A percentile compares a stretch with the other conserved stretches of the same genome.
These are phyloP conservation scores for Neurospora sp. DNA, from an alignment of 495 filamentous ascomycete genomes.

Conservation along the genomic window DNA sequence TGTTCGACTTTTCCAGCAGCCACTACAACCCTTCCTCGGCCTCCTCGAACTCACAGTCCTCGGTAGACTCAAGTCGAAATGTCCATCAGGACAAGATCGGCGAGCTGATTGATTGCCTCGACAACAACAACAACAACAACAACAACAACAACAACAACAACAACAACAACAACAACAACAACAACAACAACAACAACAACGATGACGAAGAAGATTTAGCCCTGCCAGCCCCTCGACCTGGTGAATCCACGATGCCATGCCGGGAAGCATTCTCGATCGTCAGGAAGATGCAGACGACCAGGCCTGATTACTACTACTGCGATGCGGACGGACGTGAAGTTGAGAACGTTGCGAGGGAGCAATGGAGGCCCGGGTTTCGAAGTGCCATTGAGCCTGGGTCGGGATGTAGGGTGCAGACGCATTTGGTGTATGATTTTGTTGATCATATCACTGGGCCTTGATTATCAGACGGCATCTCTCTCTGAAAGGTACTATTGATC, in stretches of 20 bases:
- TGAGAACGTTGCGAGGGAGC: constrained; percentile 1
- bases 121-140: background rate
- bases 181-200: background rate
- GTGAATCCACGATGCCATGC: constrained; percentile 21
- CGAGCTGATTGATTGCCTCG: background rate
- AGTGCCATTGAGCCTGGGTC: constrained; percentile 10
- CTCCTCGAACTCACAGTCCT: background rate
- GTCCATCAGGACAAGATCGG: background rate
- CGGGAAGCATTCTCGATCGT: constrained; percentile 17
- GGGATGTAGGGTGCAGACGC: constrained; percentile 20
- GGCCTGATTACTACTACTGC: constrained; percentile 9
- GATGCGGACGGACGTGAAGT: background rate
- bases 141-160: too few relatives aligned
- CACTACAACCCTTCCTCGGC: background rate
- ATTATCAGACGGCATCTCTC: too few relatives aligned
- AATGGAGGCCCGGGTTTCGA: constrained; percentile 14
- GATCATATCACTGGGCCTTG: constrained; percentile 4
- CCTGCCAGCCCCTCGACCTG: constrained; percentile 9
- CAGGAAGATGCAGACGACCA: constrained; percentile 1
- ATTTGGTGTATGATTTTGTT: constrained; percentile 18
- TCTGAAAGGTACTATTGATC: background rate
- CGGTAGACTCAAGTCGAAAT: background rate
- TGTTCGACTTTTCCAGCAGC: background rate
- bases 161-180: background rate
- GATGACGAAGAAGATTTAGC: constrained; percentile 4